Conservation (phyloP, 2,329 filamentous ascomycete species). For the Ascomycota sp. region DNA sequence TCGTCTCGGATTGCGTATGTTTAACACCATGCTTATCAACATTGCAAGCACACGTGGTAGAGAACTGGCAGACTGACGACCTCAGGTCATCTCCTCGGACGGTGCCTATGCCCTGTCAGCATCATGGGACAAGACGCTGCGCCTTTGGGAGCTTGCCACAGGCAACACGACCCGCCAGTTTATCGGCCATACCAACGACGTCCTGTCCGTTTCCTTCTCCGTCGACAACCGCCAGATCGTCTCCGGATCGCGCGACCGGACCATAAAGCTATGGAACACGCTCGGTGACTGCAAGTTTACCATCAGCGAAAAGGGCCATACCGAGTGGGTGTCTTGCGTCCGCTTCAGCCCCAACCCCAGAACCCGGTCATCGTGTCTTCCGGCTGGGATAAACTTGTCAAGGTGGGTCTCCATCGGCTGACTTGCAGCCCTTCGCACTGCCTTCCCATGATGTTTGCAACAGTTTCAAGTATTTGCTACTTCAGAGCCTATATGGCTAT, state of each 20-base stretch:
- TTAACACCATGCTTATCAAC: conserved; percentile 4
- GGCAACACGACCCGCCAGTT: conserved; percentile 96
- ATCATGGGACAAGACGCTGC: conserved; percentile 99
- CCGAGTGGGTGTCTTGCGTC: conserved; percentile 98
- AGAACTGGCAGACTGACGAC: too few species aligned
- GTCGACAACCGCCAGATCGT: conserved; percentile 99
- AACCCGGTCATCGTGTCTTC: conserved; percentile 98
- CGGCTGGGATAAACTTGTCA: conserved; percentile 99
- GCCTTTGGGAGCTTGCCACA: conserved; percentile 95
- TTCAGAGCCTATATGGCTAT: conserved; percentile 93
- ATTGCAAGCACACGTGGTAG: too few species aligned
- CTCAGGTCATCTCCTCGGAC: conserved; percentile 92
- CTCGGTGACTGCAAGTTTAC: conserved; percentile 99
- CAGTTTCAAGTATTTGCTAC: conserved; percentile 95
- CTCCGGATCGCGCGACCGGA: conserved; percentile 91
- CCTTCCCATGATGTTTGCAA: conserved; percentile 69
- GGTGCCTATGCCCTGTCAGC: conserved; percentile 97
- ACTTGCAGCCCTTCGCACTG: conserved; percentile 1
- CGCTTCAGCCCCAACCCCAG: conserved; percentile 99
- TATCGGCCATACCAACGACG: conserved; percentile 98
- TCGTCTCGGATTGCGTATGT: conserved; percentile 99
- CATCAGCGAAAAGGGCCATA: conserved; percentile 99
- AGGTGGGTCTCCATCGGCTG: conserved; percentile 45
- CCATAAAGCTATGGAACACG: conserved; percentile 99
- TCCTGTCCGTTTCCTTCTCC: conserved; percentile 98